These are phyloP conservation scores for Botrytis elliptica DNA, from an alignment of 2,329 filamentous ascomycete genomes.

Conservation along the genomic window DNA sequence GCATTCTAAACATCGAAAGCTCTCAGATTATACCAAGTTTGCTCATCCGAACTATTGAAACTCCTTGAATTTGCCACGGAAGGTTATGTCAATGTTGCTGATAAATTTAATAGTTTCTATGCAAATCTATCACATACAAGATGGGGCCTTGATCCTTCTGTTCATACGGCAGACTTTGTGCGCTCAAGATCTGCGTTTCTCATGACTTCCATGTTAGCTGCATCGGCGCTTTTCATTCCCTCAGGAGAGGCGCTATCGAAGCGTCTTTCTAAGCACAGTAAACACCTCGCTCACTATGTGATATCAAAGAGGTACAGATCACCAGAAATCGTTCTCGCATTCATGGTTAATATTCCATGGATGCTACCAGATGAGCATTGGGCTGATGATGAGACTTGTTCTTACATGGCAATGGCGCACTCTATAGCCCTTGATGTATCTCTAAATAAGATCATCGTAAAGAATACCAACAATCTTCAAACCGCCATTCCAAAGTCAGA, in stretches of 20 bases:
- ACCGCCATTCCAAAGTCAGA: conserved; percentile 60
- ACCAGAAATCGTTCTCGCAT: conserved; percentile 71
- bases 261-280: conserved; percentile 63
- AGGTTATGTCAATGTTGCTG: not conserved
- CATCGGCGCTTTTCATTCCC: conserved; percentile 66
- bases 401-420: conserved; percentile 67
- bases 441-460: conserved; percentile 65
- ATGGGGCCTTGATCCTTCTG: conserved; percentile 68
- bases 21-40: not conserved
- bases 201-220: conserved; percentile 68
- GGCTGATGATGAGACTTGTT: conserved; percentile 71
- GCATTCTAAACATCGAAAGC: not conserved
- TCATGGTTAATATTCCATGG: conserved; percentile 76
- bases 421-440: conserved; percentile 68
- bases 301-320: conserved; percentile 63
- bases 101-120: conserved; percentile 54
- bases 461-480: conserved; percentile 46
- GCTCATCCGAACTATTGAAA: not conserved
- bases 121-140: conserved; percentile 68
- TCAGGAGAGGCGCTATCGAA: conserved; percentile 63
- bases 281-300: conserved; percentile 60
- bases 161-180: conserved; percentile 66
- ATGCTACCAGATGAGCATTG: conserved; percentile 67
- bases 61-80: not conserved
- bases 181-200: conserved; percentile 67